phyloP scores from a whole-genome alignment of 305 asterid genomes.

The Fraxinus ornus region DNA sequence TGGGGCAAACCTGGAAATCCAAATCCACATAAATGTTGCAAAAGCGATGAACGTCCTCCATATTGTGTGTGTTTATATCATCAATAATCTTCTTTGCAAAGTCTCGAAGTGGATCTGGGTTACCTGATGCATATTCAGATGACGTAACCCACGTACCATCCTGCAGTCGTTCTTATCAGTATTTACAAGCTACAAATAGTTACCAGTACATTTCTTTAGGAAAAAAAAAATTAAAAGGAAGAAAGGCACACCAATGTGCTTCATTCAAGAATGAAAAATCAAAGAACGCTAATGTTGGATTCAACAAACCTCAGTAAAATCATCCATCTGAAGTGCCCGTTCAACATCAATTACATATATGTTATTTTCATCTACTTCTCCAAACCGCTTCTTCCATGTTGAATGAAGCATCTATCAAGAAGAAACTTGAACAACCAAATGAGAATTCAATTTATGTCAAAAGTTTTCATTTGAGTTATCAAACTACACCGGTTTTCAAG shows the following conservation, averaged over 20 bases:
- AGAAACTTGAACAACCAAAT: slow-evolving; percentile 25
- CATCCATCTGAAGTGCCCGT: slow-evolving; percentile 74
- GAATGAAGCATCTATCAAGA: slow-evolving; percentile 54
- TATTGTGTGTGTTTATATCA: slow-evolving; percentile 70
- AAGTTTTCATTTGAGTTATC: not conserved
- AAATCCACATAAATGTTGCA: slow-evolving; percentile 76
- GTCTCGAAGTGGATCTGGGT: slow-evolving; percentile 86
- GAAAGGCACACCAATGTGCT: not conserved
- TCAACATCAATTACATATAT: slow-evolving; percentile 64
- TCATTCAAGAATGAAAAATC: not conserved
- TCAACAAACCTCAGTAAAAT: slow-evolving; percentile 78
- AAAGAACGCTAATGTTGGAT: slow-evolving; percentile 19
- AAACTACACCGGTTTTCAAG: not conserved
- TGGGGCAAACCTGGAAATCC: slow-evolving; percentile 70
- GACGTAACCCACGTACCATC: slow-evolving; percentile 76
- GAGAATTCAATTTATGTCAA: slow-evolving; percentile 25
- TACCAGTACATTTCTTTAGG: slow-evolving; percentile 1
- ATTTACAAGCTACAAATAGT: slow-evolving; percentile 21
- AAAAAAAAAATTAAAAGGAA: not conserved
- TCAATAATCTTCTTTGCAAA: slow-evolving; percentile 72
- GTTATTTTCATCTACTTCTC: slow-evolving; percentile 63
- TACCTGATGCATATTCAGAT: slow-evolving; percentile 66
- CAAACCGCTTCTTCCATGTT: slow-evolving; percentile 65
- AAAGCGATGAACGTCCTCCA: slow-evolving; percentile 76
- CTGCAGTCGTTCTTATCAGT: slow-evolving; percentile 34